Conservation (phyloP, 2,329 filamentous ascomycete genomes). For the Fusarium haematococcum region DNA sequence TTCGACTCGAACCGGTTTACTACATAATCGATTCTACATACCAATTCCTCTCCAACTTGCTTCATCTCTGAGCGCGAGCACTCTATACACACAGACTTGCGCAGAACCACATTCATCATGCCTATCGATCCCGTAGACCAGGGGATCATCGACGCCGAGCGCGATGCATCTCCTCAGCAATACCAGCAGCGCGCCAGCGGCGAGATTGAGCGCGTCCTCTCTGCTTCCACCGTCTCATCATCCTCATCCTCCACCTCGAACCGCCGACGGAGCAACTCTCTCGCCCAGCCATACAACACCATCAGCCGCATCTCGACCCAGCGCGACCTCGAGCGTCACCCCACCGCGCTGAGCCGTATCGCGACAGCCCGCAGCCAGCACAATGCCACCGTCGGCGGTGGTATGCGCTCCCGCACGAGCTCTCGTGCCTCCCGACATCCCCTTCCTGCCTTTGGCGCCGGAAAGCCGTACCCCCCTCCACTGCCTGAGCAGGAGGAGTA, state of each 20-base stretch:
- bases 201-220: slow-evolving; percentile 71
- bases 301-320: slow-evolving; percentile 74
- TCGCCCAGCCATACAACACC: slow-evolving; percentile 50
- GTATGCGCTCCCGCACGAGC: slow-evolving; percentile 50
- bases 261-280: slow-evolving; percentile 21
- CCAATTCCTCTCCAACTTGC: not conserved
- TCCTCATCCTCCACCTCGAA: slow-evolving; percentile 56
- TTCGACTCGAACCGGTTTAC: not conserved
- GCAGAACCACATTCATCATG: slow-evolving; percentile 43
- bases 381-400: slow-evolving; percentile 74
- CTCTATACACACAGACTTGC: not conserved
- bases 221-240: slow-evolving; percentile 62
- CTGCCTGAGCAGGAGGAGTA: slow-evolving; percentile 80
- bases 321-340: slow-evolving; percentile 75
- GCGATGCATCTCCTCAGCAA: slow-evolving; percentile 60
- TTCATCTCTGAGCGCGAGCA: not conserved
- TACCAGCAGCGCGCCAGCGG: slow-evolving; percentile 57
- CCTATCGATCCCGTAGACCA: slow-evolving; percentile 65
- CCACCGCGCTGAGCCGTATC: slow-evolving; percentile 77
- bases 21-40: not conserved
- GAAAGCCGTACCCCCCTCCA: slow-evolving; percentile 79
- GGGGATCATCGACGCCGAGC: slow-evolving; percentile 66
- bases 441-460: slow-evolving; percentile 76
- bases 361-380: slow-evolving; percentile 79
- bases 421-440: slow-evolving; percentile 66